Conservation (phyloP, 1,284 basidiomycete genomes). For the Tausonia pullulans region DNA sequence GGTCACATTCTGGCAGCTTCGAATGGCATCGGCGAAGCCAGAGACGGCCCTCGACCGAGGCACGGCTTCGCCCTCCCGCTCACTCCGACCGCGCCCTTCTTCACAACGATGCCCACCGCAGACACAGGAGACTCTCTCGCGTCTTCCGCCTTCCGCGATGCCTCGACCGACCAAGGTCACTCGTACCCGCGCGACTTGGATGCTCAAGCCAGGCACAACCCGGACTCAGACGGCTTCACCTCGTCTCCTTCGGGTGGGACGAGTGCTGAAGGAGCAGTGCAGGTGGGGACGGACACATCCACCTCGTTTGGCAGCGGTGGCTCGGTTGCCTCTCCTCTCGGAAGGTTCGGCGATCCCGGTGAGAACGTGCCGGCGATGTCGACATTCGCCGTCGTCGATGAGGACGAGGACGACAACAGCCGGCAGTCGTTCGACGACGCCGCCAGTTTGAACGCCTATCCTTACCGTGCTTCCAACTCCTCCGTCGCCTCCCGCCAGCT, state of each 20-base stretch:
- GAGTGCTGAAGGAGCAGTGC: not conserved
- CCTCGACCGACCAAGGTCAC: not conserved
- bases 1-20: not conserved
- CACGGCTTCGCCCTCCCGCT: not conserved
- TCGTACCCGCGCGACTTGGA: too few relatives aligned
- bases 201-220: not conserved
- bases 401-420: not conserved
- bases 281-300: not conserved
- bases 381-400: not conserved
- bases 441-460: too few relatives aligned
- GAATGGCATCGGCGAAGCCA: not conserved
- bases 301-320: not conserved
- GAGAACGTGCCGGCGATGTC: not conserved
- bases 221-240: not conserved
- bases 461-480: not conserved
- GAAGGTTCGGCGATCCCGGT: not conserved
- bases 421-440: not conserved
- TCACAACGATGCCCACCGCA: not conserved
- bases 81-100: not conserved
- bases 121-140: not conserved
- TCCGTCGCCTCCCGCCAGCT: not conserved
- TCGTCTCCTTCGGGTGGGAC: not conserved
- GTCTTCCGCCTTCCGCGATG: slow-evolving; percentile 4
- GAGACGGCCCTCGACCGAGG: not conserved
- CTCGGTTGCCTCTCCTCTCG: not conserved